These are phyloP conservation scores for Paraglomus occultum DNA, from an alignment of 192 early-diverging fungal genomes.

Conservation along the genomic window DNA sequence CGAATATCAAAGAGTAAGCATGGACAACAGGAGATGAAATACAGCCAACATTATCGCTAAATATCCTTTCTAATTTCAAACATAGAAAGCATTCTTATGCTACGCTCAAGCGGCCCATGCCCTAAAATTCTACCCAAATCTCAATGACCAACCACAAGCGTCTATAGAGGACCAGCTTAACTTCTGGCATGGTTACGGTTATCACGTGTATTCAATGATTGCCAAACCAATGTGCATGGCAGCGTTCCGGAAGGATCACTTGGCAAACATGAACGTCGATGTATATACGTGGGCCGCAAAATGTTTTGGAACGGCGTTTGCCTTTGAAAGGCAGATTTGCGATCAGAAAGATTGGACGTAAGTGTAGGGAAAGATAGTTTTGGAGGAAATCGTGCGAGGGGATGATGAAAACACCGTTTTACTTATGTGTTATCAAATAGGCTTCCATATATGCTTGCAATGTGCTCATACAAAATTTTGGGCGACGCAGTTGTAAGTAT, in stretches of 20 bases:
- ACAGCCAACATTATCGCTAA: neutral
- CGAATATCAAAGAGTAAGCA: constrained; percentile 55
- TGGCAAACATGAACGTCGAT: constrained; percentile 11
- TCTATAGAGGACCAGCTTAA: constrained; percentile 35
- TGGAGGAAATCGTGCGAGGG: too few relatives aligned
- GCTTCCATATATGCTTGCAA: too few relatives aligned
- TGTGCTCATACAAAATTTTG: too few relatives aligned
- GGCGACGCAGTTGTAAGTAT: too few relatives aligned
- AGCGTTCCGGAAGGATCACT: constrained; percentile 39
- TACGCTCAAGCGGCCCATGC: constrained; percentile 48
- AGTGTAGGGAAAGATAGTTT: too few relatives aligned
- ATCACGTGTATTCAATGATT: constrained; percentile 47
- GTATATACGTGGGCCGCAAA: constrained; percentile 45
- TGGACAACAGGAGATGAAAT: neutral
- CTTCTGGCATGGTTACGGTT: constrained; percentile 53
- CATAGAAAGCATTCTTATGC: constrained; percentile 62
- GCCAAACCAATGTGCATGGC: constrained; percentile 52
- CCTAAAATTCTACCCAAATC: neutral
- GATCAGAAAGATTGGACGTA: too few relatives aligned
- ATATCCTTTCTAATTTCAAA: neutral
- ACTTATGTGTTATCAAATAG: too few relatives aligned
- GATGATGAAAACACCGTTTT: too few relatives aligned
- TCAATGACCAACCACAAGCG: neutral
- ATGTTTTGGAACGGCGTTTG: constrained; percentile 40
- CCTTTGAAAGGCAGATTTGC: constrained; percentile 26